Base-by-base conservation (phyloP, 1,284 basidiomycete species). In the Apiotrichum sp. region DNA sequence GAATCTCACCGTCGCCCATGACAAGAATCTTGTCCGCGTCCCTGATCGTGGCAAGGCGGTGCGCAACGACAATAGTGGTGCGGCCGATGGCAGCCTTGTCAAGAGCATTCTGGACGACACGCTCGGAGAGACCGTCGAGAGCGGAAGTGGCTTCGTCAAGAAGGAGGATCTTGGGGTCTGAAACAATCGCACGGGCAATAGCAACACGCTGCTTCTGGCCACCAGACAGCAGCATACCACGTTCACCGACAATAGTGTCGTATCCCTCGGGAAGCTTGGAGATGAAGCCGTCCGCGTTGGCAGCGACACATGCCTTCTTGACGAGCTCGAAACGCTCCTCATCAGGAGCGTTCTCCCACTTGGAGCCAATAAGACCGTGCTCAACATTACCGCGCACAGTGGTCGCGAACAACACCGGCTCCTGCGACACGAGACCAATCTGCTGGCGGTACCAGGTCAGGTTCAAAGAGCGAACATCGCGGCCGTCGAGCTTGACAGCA, bases 191-290 rank as follows among this genome's bases (percentile, higher is more conserved):
- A 52, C 93, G 86, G 14, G 91, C 91, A 65, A 93, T 93, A 11
- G 90, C 91, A 46, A 93, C 81, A 67, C 92, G 88, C 71, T 95
- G 81, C 85, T 81, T 93, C 87, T 96, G 93, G 16, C 93, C 93
- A 59, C 93, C 93, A 22, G 86, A 89, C 0, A 97, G 79, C 44
- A 95, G 79, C 81, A 93, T 92, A 2, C 92, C 93, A 54, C 91
- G 85, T 72, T 97, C 93, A 46, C 93, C 93, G 55, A 96, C 91
- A 77, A 89, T 79, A 4, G 93, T 96, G 52, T 93, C 86, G 71
- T 95, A 96, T 1, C 88, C 88, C 3, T 86, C 74, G 0, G 93
- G 92, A 2, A 95, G 79, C 67, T 89, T 89, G 56, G 79, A 79
- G 66, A 97, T 87, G 76, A 97, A 97, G 1, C 86, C 86, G 66